Evolutionary conservation across 129 eudicot species (phyloP).

Genomic region (Tanacetum coccineum): DNA sequence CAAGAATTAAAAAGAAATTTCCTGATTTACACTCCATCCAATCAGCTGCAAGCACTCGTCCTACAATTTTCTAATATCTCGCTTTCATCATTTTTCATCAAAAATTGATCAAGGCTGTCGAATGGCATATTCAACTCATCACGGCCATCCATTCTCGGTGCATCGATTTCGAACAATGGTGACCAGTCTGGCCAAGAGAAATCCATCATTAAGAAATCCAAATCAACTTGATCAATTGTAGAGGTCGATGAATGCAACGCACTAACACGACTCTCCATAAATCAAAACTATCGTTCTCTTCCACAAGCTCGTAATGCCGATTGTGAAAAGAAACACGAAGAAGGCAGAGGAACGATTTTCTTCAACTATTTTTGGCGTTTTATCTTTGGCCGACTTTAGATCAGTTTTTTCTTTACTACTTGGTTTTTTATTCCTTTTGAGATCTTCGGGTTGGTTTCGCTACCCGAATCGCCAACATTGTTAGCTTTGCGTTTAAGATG

Average conservation of each 20-base stretch:
- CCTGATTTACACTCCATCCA: slow-evolving; percentile 9
- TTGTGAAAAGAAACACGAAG: slow-evolving; percentile 3
- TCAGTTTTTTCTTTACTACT: slow-evolving; percentile 16
- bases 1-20: neutral
- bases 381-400: slow-evolving; percentile 10
- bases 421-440: neutral
- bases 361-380: neutral
- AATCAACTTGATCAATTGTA: slow-evolving; percentile 7
- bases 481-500: slow-evolving; percentile 30
- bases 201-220: slow-evolving; percentile 12
- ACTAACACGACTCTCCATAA: neutral
- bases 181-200: slow-evolving; percentile 34
- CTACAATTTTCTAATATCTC: slow-evolving; percentile 23
- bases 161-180: slow-evolving; percentile 25
- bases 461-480: neutral
- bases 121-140: slow-evolving; percentile 14
- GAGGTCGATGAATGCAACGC: slow-evolving; percentile 27
- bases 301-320: slow-evolving; percentile 8
- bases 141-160: neutral
- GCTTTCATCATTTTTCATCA: slow-evolving; percentile 24
- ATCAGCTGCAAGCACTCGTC: slow-evolving; percentile 26
- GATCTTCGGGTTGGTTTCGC: neutral
- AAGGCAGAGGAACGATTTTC: neutral
- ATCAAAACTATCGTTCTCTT: slow-evolving; percentile 10
- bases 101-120: slow-evolving; percentile 21